Base-by-base conservation (phyloP, 768 basidiomycete species). In the Lactarius indigo region DNA sequence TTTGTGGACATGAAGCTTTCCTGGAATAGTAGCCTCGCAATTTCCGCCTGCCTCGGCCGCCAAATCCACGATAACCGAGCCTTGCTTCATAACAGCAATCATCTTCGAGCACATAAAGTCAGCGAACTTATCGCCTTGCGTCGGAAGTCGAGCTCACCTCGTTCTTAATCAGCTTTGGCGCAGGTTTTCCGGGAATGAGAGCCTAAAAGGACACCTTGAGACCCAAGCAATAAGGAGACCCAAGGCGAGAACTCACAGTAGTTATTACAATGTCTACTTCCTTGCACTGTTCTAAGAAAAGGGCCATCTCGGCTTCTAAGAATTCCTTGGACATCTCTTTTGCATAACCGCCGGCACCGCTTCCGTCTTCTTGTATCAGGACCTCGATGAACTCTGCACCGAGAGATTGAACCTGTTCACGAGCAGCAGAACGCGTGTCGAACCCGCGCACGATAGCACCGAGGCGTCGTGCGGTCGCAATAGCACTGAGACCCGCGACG, bases 341-440 rank as follows among this genome's bases (percentile, higher is more conserved):
- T 28, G 92, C 93, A 72, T 95, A 95, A 33, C 93, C 93, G 30
- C 93, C 93, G 18, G 80, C 84, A 6, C 88, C 93, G 33, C 87
- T 85, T 18, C 93, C 93, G 70, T 92, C 91, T 77, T 95, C 93
- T 74, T 91, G 73, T 61, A 94, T 75, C 31, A 81, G 73, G 15
- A 95, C 91, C 75, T 94, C 92, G n/a, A 95, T 75, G 71, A 94
- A 94, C 75, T 95, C 93, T 12, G 92, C 93, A 30, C 92, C 93
- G 42, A 94, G 84, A 57, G 92, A 94, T 74, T 94, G 88, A 10
- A 95, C 90, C 75, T 95, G 93, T 79, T 95, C 93, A 52, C 89
- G 87, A 63, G 89, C 92, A 55, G 88, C 92, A 30, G 91, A 81
- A 31, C 93, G 86, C 17, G 93, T 90, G 75, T 95, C 93, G 71